Evolutionary conservation across 345 rosid genomes (phyloP).

Genomic region (Euphorbia tirucalli): DNA sequence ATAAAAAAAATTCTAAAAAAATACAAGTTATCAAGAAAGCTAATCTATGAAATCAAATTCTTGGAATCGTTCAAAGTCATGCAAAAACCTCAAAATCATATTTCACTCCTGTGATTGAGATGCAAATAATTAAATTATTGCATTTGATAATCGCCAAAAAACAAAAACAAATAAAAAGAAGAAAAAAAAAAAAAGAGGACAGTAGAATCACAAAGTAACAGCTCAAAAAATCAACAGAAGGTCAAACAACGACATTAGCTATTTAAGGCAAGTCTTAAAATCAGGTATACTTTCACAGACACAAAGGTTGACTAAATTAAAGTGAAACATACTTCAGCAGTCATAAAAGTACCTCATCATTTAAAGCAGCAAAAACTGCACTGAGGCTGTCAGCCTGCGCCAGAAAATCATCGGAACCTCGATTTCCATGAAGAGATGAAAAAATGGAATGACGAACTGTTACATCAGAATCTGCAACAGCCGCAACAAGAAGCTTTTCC

Average conservation of each 20-base stretch:
- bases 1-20: no score
- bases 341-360: conserved; percentile 72
- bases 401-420: conserved; percentile 88
- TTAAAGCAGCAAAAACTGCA: conserved; percentile 96
- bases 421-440: conserved; percentile 66
- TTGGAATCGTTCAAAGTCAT: background rate
- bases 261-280: background rate
- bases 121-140: background rate
- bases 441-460: conserved; percentile 90
- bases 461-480: conserved; percentile 97
- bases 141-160: background rate
- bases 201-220: no score
- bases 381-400: conserved; percentile 95
- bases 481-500: conserved; percentile 95
- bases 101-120: background rate
- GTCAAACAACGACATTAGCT: background rate
- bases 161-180: background rate
- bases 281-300: background rate
- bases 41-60: background rate
- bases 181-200: no score
- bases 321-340: background rate
- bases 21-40: no score
- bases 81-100: background rate
- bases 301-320: background rate
- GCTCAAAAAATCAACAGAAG: background rate